Evolutionary conservation across 495 filamentous ascomycete genomes (phyloP), one percentile per base, ranked within the genome.

Genomic region (Aspergillus biplanus): DNA sequence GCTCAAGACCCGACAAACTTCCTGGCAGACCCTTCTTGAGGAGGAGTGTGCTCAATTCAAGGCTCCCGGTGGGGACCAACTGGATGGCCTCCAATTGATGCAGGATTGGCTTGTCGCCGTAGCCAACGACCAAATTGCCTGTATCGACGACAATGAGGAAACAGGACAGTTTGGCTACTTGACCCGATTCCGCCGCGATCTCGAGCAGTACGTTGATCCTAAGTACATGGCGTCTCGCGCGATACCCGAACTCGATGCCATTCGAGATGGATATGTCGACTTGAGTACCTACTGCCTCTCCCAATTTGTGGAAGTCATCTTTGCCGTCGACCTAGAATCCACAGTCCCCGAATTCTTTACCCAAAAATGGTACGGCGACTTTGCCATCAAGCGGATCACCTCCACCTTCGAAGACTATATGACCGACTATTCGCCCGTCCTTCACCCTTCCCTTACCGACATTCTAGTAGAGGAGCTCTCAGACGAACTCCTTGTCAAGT

Each of bases 41-140:
- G 89, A 92, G n/a, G 95, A 99, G 73, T 86, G 87, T 18, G 78
- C 80, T 37, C 91, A 85, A 66, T 92, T 91, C 71, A 84, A 86
- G 64, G 72, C 74, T 7, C 83, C 84, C 32, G 80, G 78, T 48
- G 74, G 78, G 8, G 81, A 87, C 11, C 88, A 91, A 56, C 74
- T 81, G 18, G 96, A 98, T 63, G 90, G 91, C 6, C 83, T 96
- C 54, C 89, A 91, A 69, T 74, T 87, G 8, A 75, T 97, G 35
- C 92, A 97, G 77, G 93, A 97, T 74, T 98, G 93, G 90, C 86
- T 98, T 48, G 85, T 98, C 27, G 93, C 94, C n/a, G 90, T 96
- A 55, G 95, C 95, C 62, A 99, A 98, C 76, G 95, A 99, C 75
- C 95, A 99, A 72, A 97, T 99, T 67, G 91, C 91, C 58, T 96